phyloP scores from a whole-genome alignment of 2,329 filamentous ascomycete genomes.

The Cladosporium oxysporum region DNA sequence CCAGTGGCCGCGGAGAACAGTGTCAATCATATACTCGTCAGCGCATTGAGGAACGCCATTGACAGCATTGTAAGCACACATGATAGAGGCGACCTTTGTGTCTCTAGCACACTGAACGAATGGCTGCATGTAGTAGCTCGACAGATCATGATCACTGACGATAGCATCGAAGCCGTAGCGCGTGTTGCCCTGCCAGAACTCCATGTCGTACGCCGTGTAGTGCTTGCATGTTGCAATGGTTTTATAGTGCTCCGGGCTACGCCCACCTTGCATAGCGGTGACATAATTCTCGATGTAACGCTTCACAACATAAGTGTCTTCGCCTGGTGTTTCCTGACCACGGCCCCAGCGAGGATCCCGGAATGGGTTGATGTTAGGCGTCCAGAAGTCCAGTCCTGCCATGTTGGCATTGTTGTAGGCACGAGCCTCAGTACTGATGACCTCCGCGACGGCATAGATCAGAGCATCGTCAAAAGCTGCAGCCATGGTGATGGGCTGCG shows the following conservation, averaged over 20 bases:
- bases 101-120: constrained; percentile 15
- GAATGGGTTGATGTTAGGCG: constrained; percentile 63
- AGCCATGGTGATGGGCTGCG: constrained; percentile 62
- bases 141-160: constrained; percentile 10
- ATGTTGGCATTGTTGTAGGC: constrained; percentile 64
- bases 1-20: constrained; percentile 63
- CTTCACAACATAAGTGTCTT: constrained; percentile 14
- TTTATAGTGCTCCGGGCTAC: constrained; percentile 8
- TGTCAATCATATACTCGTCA: constrained; percentile 60
- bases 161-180: constrained; percentile 17
- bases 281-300: constrained; percentile 16
- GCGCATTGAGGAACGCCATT: constrained; percentile 64
- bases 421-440: constrained; percentile 62
- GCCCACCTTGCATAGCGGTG: constrained; percentile 9
- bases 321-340: constrained; percentile 13
- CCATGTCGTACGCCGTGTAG: constrained; percentile 13
- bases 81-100: constrained; percentile 16
- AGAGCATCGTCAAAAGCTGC: constrained; percentile 66
- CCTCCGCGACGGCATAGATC: constrained; percentile 57
- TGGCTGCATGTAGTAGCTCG: constrained; percentile 18
- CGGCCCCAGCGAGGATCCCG: constrained; percentile 15
- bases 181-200: constrained; percentile 3
- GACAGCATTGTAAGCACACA: constrained; percentile 27
- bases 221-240: constrained; percentile 19
- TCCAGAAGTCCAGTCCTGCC: constrained; percentile 62